These are phyloP conservation scores for Xylariaceae sp. DNA, from an alignment of 2,329 filamentous ascomycete genomes.

Conservation along the genomic window DNA sequence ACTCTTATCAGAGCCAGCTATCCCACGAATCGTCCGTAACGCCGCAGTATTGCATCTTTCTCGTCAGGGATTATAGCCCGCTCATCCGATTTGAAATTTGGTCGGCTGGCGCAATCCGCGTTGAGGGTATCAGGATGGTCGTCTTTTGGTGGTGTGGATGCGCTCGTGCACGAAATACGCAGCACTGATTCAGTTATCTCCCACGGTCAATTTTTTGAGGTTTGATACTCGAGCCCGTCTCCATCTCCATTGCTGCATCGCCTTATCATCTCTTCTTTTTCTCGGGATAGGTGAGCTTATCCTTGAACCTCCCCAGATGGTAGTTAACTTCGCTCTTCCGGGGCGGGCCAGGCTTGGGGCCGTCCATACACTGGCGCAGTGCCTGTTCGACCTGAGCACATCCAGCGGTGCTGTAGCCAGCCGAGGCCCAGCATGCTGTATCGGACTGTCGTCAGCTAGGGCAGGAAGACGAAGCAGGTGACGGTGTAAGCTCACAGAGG, in stretches of 20 bases:
- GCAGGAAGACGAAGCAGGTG: background rate
- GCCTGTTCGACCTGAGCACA: slow-evolving; percentile 58
- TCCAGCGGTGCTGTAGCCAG: slow-evolving; percentile 61
- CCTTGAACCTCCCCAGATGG: slow-evolving; percentile 77
- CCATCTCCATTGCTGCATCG: background rate
- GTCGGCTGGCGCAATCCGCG: too few relatives aligned
- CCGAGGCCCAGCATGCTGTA: slow-evolving; percentile 78
- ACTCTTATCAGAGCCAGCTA: background rate
- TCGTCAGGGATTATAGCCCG: too few relatives aligned
- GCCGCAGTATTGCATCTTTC: background rate
- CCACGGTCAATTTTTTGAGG: too few relatives aligned
- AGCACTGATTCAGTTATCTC: too few relatives aligned
- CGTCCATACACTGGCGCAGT: slow-evolving; percentile 74
- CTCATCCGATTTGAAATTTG: background rate
- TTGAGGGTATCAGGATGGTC: too few relatives aligned
- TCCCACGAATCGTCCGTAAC: slow-evolving; percentile 3
- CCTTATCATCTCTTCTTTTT: slow-evolving; percentile 40
- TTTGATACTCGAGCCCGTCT: too few relatives aligned
- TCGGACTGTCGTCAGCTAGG: slow-evolving; percentile 5
- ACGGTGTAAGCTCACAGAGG: slow-evolving; percentile 38
- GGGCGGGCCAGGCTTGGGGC: slow-evolving; percentile 49
- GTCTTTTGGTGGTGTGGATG: too few relatives aligned
- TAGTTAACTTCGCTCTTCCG: slow-evolving; percentile 86
- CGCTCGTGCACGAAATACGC: too few relatives aligned
- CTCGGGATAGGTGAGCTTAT: slow-evolving; percentile 57